A percentile compares a stretch with the other conserved stretches of the same genome.
These are phyloP conservation scores for Xylariaceae sp. DNA, from an alignment of 2,329 filamentous ascomycete genomes.

Conservation along the genomic window DNA sequence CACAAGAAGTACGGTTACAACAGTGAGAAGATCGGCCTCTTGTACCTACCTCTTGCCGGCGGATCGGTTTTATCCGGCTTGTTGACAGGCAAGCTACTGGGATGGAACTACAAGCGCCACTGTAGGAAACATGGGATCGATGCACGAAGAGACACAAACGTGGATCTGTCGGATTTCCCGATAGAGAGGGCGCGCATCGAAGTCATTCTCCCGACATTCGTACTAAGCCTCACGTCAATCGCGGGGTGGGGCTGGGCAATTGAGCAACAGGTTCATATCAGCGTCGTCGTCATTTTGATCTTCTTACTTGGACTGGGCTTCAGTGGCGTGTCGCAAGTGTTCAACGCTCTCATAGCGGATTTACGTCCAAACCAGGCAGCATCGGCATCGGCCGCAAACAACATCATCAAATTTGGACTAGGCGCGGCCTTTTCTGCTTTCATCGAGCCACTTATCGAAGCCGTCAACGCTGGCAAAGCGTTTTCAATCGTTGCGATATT, in stretches of 20 bases:
- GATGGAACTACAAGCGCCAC: slow-evolving; percentile 24
- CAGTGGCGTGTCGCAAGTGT: slow-evolving; percentile 56
- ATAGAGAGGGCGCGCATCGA: slow-evolving; percentile 20
- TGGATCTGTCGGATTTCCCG: slow-evolving; percentile 16
- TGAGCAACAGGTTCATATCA: slow-evolving; percentile 45
- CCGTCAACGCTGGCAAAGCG: slow-evolving; percentile 55
- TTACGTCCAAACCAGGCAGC: slow-evolving; percentile 56
- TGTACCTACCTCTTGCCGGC: slow-evolving; percentile 49
- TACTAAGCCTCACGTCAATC: slow-evolving; percentile 48
- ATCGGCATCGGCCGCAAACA: slow-evolving; percentile 59
- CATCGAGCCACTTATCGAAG: slow-evolving; percentile 52
- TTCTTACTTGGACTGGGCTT: slow-evolving; percentile 53
- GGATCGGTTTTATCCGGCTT: slow-evolving; percentile 45
- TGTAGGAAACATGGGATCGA: slow-evolving; percentile 12
- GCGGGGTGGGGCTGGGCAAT: slow-evolving; percentile 57
- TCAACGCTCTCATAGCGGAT: slow-evolving; percentile 59
- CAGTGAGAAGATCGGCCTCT: slow-evolving; percentile 47
- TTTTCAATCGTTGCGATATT: slow-evolving; percentile 55
- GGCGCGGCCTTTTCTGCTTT: slow-evolving; percentile 57
- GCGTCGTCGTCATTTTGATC: slow-evolving; percentile 50
- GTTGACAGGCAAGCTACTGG: slow-evolving; percentile 48
- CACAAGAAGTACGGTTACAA: slow-evolving; percentile 45
- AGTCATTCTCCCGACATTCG: slow-evolving; percentile 37
- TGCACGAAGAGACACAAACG: slow-evolving; percentile 13
- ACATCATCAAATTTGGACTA: slow-evolving; percentile 56